A percentile compares a stretch with the other conserved stretches of the same genome.
phyloP scores from a whole-genome alignment of 2,329 filamentous ascomycete genomes.

The Fusarium xylarioides region DNA sequence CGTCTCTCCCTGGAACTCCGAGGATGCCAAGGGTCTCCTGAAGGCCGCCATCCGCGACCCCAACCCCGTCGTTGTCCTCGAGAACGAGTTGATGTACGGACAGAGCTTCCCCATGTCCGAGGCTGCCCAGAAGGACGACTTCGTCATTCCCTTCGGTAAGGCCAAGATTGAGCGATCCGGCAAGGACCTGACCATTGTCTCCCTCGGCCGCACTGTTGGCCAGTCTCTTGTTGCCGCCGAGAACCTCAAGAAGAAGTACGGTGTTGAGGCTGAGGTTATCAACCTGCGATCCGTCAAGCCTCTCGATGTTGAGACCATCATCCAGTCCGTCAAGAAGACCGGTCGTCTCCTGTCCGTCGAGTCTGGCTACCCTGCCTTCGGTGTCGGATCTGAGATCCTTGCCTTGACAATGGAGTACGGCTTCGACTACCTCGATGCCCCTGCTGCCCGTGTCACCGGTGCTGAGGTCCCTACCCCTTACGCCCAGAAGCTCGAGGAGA shows the following conservation, averaged over 20 bases:
- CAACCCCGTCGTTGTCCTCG: slow-evolving; percentile 92
- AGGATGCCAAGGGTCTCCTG: slow-evolving; percentile 97
- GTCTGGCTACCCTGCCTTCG: slow-evolving; percentile 95
- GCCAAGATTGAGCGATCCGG: slow-evolving; percentile 97
- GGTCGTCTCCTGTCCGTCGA: slow-evolving; percentile 90
- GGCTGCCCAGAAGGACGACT: slow-evolving; percentile 94
- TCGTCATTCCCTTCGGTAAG: slow-evolving; percentile 97
- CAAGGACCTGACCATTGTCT: slow-evolving; percentile 95
- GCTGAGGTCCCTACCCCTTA: slow-evolving; percentile 98
- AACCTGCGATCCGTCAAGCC: slow-evolving; percentile 98
- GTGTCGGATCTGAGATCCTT: slow-evolving; percentile 91
- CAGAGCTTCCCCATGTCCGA: slow-evolving; percentile 97
- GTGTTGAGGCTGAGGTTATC: slow-evolving; percentile 94
- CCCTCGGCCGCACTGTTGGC: slow-evolving; percentile 93
- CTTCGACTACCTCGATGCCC: slow-evolving; percentile 96
- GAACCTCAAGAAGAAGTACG: slow-evolving; percentile 94
- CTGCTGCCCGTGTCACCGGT: slow-evolving; percentile 92
- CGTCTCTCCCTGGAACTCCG: slow-evolving; percentile 92
- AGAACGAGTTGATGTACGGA: slow-evolving; percentile 93
- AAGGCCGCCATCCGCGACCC: slow-evolving; percentile 98
- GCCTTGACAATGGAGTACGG: slow-evolving; percentile 96
- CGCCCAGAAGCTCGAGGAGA: slow-evolving; percentile 89
- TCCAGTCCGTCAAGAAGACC: slow-evolving; percentile 99
- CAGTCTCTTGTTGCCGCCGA: slow-evolving; percentile 90
- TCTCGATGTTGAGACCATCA: slow-evolving; percentile 91